These are phyloP conservation scores for Puccinia novopanici DNA, from an alignment of 1,284 basidiomycete species.

Conservation along the genomic window DNA sequence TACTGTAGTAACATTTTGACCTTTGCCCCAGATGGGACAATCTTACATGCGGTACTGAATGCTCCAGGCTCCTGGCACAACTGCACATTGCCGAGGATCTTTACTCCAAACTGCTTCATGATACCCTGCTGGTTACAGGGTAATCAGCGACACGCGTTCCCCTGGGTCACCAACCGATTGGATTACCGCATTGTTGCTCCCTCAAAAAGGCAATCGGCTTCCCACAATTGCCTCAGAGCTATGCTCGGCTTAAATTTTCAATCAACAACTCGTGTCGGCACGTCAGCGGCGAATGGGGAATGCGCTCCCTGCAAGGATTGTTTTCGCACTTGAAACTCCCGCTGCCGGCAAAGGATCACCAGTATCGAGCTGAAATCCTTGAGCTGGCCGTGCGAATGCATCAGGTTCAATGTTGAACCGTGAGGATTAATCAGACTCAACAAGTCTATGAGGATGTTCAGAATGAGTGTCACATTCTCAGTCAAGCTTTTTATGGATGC, in stretches of 20 bases:
- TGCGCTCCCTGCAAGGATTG: neutral
- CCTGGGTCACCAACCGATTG: too few relatives aligned
- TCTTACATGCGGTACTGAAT: too few relatives aligned
- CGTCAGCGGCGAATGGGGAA: too few relatives aligned
- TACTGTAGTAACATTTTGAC: too few relatives aligned
- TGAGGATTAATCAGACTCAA: neutral
- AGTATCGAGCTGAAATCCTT: neutral
- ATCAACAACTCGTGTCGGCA: too few relatives aligned
- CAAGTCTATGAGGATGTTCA: neutral
- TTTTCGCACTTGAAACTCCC: neutral
- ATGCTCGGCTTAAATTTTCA: too few relatives aligned
- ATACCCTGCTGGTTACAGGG: too few relatives aligned
- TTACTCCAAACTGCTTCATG: too few relatives aligned
- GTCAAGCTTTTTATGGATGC: neutral
- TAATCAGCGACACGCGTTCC: neutral
- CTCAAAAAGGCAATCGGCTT: too few relatives aligned
- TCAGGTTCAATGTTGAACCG: neutral
- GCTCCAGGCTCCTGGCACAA: neutral
- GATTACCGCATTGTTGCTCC: too few relatives aligned
- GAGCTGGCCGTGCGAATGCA: neutral
- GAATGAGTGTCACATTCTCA: neutral
- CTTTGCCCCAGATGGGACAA: too few relatives aligned
- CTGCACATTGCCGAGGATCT: neutral
- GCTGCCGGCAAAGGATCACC: neutral
- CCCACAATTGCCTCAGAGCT: too few relatives aligned